Conservation (phyloP, 257 asterid species). For the Buddleja alternifolia region DNA sequence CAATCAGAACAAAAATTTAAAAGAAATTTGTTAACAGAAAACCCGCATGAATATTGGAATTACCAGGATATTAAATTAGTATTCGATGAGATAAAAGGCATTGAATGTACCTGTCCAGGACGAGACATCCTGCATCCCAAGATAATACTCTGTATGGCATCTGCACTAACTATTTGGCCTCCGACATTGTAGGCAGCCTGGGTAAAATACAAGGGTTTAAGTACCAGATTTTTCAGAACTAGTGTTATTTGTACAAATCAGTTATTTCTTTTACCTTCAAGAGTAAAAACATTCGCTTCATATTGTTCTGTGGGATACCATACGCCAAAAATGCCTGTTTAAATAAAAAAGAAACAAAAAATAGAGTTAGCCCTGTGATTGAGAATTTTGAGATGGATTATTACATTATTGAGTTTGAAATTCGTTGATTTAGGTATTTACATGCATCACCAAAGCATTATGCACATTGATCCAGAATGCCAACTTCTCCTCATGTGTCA, state of each 20-base stretch:
- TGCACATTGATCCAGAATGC: conserved; percentile 98
- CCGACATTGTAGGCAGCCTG: conserved; percentile 98
- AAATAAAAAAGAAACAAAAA: neutral
- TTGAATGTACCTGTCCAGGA: conserved; percentile 77
- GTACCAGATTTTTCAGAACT: conserved; percentile 14
- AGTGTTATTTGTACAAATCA: neutral
- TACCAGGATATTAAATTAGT: neutral
- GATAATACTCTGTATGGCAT: conserved; percentile 77
- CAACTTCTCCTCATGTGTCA: conserved; percentile 86
- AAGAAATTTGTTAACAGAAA: neutral
- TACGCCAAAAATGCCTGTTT: conserved; percentile 89
- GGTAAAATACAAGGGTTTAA: conserved; percentile 35
- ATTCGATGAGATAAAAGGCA: neutral
- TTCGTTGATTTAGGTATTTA: conserved; percentile 36
- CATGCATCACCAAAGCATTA: conserved; percentile 98
- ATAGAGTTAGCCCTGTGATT: conserved; percentile 11
- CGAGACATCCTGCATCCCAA: conserved; percentile 86
- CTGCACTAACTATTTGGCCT: conserved; percentile 92
- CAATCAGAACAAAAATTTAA: neutral
- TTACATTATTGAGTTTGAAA: neutral
- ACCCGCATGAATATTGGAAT: neutral
- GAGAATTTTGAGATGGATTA: neutral
- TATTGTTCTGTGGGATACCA: conserved; percentile 86
- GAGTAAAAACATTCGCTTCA: conserved; percentile 83
- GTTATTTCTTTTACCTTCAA: conserved; percentile 63